phyloP scores from a whole-genome alignment of 2,329 filamentous ascomycete species.

The Polychaeton citri region DNA sequence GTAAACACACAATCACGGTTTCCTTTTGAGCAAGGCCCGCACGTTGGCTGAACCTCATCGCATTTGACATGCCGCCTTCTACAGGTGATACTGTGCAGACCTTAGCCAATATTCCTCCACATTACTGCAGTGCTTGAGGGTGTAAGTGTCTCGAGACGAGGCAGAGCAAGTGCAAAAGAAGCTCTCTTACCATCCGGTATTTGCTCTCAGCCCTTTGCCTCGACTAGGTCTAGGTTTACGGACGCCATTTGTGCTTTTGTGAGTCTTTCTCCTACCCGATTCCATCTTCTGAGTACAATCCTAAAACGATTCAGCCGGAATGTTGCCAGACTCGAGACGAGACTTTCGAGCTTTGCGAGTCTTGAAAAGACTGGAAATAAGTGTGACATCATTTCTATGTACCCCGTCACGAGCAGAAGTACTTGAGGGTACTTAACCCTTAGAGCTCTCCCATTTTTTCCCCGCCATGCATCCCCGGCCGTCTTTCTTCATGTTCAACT shows the following conservation, averaged over 20 bases:
- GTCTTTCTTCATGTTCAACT: too few species aligned
- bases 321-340: neutral
- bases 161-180: conserved; percentile 4
- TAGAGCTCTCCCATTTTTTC: too few species aligned
- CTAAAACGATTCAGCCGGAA: neutral
- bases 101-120: conserved; percentile 1
- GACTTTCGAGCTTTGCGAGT: neutral
- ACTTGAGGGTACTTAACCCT: too few species aligned
- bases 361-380: too few species aligned
- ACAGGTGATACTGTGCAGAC: conserved; percentile 13
- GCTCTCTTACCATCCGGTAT: conserved; percentile 10
- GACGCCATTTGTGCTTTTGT: neutral
- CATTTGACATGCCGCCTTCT: conserved; percentile 36
- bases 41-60: conserved; percentile 33
- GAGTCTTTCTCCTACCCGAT: too few species aligned
- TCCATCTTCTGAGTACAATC: too few species aligned
- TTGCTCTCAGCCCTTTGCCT: conserved; percentile 17
- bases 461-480: too few species aligned
- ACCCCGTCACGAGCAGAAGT: too few species aligned
- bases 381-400: too few species aligned
- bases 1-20: conserved; percentile 29
- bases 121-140: neutral
- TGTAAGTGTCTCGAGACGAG: neutral
- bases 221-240: conserved; percentile 10
- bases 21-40: conserved; percentile 31